Conservation (phyloP, 192 early-diverging fungal genomes). For the Gaertneriomyces sp. region DNA sequence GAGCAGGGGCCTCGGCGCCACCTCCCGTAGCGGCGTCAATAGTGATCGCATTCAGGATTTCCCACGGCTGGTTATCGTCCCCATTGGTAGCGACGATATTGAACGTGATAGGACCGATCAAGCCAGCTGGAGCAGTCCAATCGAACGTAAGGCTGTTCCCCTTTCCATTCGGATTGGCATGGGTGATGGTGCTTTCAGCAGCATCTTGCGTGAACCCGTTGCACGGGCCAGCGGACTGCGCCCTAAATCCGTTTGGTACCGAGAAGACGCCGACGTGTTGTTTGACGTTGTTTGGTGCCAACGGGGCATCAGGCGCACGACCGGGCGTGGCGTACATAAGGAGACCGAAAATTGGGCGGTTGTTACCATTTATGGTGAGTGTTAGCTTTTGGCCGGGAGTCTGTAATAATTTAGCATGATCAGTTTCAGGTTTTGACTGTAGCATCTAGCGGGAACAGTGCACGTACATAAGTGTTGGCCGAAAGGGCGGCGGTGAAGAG, state of each 20-base stretch:
- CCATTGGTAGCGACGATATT: conserved; percentile 12
- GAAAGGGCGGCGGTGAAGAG: conserved; percentile 1
- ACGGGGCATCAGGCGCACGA: conserved; percentile 18
- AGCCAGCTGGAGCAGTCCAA: conserved; percentile 22
- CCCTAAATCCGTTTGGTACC: conserved; percentile 27
- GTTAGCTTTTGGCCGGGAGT: conserved; percentile 19
- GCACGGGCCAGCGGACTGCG: conserved; percentile 26
- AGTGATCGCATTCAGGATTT: conserved; percentile 12
- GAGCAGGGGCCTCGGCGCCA: neutral
- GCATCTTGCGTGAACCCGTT: conserved; percentile 24
- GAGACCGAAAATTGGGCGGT: conserved; percentile 10
- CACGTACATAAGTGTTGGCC: conserved; percentile 1
- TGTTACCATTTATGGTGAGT: conserved; percentile 10
- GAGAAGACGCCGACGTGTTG: conserved; percentile 26
- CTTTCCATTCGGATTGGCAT: conserved; percentile 23
- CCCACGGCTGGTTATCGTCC: conserved; percentile 7
- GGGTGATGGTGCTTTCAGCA: conserved; percentile 34
- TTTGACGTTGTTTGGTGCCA: conserved; percentile 24
- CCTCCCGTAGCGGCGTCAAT: conserved; percentile 7
- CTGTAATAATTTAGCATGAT: neutral
- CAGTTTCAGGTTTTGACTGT: no score
- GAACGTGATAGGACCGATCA: conserved; percentile 13
- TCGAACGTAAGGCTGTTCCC: conserved; percentile 10
- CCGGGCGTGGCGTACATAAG: conserved; percentile 36
- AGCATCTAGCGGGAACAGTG: neutral